Evolutionary conservation across 2,329 filamentous ascomycete genomes (phyloP).

Genomic region (Colletotrichum trifolii): DNA sequence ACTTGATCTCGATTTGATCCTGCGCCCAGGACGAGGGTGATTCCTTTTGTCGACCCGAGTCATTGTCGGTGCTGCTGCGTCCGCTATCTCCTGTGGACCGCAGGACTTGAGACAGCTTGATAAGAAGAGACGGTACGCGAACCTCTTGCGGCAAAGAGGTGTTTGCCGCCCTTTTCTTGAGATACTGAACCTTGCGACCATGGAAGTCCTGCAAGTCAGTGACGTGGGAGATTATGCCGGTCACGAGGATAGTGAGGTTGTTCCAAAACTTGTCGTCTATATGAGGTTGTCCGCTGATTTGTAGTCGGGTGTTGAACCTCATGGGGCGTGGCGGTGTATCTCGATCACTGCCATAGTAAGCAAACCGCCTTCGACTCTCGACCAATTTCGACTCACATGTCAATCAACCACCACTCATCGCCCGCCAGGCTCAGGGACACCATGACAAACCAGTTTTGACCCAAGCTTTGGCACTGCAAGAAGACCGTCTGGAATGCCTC

Average conservation of each 20-base stretch:
- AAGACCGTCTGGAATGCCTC: constrained; percentile 74
- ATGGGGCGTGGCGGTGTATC: constrained; percentile 40
- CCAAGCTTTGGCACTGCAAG: constrained; percentile 79
- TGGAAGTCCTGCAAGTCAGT: constrained; percentile 61
- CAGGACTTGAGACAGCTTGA: constrained; percentile 60
- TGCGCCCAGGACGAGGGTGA: constrained; percentile 62
- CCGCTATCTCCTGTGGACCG: not conserved
- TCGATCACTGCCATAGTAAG: constrained; percentile 41
- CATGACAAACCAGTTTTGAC: constrained; percentile 76
- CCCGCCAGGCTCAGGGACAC: constrained; percentile 77
- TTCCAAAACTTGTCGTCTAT: constrained; percentile 63
- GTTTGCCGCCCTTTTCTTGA: constrained; percentile 47
- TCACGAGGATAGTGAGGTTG: constrained; percentile 61
- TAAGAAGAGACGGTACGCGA: constrained; percentile 59
- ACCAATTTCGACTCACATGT: constrained; percentile 60
- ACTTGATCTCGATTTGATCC: constrained; percentile 69
- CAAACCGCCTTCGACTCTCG: not conserved
- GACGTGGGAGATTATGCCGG: constrained; percentile 63
- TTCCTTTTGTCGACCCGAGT: constrained; percentile 39
- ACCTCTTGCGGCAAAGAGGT: constrained; percentile 55
- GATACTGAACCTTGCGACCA: constrained; percentile 54
- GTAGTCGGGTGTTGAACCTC: constrained; percentile 46
- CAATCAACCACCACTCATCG: constrained; percentile 82
- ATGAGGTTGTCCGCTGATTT: constrained; percentile 56
- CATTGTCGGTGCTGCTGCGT: constrained; percentile 19